Percentiles rank a stretch among this genome's conserved stretches.
Evolutionary conservation across 129 eudicot species (phyloP).

Genomic region (Logfia minima): DNA sequence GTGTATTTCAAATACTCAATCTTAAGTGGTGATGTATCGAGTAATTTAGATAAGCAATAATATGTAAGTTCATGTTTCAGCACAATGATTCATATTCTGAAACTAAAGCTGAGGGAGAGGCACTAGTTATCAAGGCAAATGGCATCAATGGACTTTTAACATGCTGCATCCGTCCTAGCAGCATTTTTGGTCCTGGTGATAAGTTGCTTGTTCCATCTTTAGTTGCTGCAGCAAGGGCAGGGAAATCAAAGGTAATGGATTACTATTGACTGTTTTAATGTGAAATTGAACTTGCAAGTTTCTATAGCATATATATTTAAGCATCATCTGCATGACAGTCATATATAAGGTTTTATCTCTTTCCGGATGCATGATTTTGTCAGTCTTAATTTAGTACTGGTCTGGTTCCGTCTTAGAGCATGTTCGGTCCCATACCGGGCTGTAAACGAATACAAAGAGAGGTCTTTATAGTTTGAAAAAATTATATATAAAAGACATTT

Average conservation of each 20-base stretch:
- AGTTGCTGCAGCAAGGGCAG: slow-evolving; percentile 92
- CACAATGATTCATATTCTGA: slow-evolving; percentile 95
- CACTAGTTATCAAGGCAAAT: slow-evolving; percentile 79
- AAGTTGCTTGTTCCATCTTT: slow-evolving; percentile 89
- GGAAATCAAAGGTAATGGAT: slow-evolving; percentile 71
- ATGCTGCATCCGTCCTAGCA: slow-evolving; percentile 91
- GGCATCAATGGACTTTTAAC: slow-evolving; percentile 86
- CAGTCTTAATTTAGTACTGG: background rate
- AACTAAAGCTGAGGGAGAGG: slow-evolving; percentile 96
- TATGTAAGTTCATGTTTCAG: slow-evolving; percentile 40
- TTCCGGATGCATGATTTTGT: background rate
- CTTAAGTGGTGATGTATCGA: slow-evolving; percentile 1
- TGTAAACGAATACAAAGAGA: background rate
- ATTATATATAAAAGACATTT: background rate
- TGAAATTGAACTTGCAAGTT: slow-evolving; percentile 10
- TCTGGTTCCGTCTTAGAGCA: background rate
- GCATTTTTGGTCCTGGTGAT: slow-evolving; percentile 98
- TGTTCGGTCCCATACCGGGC: background rate
- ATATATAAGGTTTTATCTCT: background rate
- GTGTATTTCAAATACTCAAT: background rate
- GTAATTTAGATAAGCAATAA: slow-evolving; percentile 12
- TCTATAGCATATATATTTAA: slow-evolving; percentile 2
- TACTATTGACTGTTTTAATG: background rate
- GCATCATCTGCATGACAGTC: background rate
- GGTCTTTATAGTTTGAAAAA: background rate